Evolutionary conservation across 108 stramenopile species (phyloP), one percentile per base, ranked within the genome.

Genomic region (Epithemia pelagica): DNA sequence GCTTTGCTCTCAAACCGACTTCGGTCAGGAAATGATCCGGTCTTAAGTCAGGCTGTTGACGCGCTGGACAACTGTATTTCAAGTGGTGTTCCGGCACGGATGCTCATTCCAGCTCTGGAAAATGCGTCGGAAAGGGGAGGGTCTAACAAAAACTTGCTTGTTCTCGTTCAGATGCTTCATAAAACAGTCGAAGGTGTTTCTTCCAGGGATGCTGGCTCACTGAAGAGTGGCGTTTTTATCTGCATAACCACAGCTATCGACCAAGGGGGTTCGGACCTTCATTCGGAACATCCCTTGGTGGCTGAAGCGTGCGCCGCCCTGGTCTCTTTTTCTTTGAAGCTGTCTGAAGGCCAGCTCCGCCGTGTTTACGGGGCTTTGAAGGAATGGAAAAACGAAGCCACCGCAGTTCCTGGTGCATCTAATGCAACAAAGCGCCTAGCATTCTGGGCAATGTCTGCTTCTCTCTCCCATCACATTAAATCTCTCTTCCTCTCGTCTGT

Each of bases 321-420:
- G 22, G 33, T 91, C 30, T 75, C 87, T 23, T 59, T 94, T 27
- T 84, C 89, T 0, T 77, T 94, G 82, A 94, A 94, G 67, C 57
- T 91, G 23, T 94, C 92, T 15, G 92, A 94, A 69, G 59, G 83
- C 1, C 92, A 94, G 64, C 73, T 94, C n/a, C 89, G 92, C 51
- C 85, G 78, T 3, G 59, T 94, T 21, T 88, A 87, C 64, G 64
- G 74, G 2, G 78, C 77, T 58, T 65, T 94, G 52, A 75, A 86
- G 52, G 88, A 84, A 28, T 94, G 92, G 92, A 82, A 82, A 54
- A 85, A 87, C 18, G 78, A 73, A 28, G 68, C 85, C 51, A 64
- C 78, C 56, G 56, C 61, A 27, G 59, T 62, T 8, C 58, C 71
- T 7, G 56, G 69, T 46, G 60, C 69, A 5, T 24, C 51, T n/a